A percentile compares a stretch with the other conserved stretches of the same genome.
phyloP scores from a whole-genome alignment of 495 filamentous ascomycete genomes.

The Penicillium waksmanii region DNA sequence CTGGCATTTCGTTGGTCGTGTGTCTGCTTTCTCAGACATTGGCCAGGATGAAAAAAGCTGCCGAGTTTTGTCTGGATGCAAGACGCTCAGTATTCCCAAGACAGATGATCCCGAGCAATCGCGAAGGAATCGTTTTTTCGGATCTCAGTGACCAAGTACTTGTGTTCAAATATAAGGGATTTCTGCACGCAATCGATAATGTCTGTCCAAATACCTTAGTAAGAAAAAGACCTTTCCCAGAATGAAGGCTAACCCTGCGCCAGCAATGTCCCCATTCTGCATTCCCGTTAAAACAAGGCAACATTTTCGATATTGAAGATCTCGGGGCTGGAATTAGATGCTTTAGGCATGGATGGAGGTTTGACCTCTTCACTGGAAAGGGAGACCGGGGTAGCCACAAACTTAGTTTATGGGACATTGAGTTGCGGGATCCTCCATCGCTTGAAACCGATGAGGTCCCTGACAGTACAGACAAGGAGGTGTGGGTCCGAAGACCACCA shows the following conservation, averaged over 20 bases:
- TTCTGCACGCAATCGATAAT: constrained; percentile 55
- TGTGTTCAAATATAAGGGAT: constrained; percentile 51
- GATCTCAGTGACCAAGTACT: constrained; percentile 51
- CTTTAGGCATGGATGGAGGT: constrained; percentile 57
- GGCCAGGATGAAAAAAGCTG: constrained; percentile 12
- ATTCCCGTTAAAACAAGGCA: constrained; percentile 49
- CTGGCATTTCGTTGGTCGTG: constrained; percentile 9
- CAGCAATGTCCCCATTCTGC: constrained; percentile 57
- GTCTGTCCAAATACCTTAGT: constrained; percentile 35
- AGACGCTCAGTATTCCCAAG: constrained; percentile 47
- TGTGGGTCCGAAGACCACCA: constrained; percentile 41
- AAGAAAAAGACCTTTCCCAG: not conserved
- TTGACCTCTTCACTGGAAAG: constrained; percentile 51
- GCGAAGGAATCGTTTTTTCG: constrained; percentile 37
- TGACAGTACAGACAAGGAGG: constrained; percentile 38
- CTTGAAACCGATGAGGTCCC: not conserved
- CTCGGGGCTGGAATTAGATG: constrained; percentile 55
- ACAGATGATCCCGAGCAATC: constrained; percentile 29
- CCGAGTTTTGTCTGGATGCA: constrained; percentile 49
- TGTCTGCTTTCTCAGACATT: constrained; percentile 16
- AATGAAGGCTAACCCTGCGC: constrained; percentile 10
- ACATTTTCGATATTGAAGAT: constrained; percentile 56
- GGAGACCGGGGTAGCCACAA: constrained; percentile 48
- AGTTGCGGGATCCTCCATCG: constrained; percentile 37
- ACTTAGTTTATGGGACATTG: constrained; percentile 52